Conservation (phyloP, 257 asterid genomes). For the Rhazya stricta region DNA sequence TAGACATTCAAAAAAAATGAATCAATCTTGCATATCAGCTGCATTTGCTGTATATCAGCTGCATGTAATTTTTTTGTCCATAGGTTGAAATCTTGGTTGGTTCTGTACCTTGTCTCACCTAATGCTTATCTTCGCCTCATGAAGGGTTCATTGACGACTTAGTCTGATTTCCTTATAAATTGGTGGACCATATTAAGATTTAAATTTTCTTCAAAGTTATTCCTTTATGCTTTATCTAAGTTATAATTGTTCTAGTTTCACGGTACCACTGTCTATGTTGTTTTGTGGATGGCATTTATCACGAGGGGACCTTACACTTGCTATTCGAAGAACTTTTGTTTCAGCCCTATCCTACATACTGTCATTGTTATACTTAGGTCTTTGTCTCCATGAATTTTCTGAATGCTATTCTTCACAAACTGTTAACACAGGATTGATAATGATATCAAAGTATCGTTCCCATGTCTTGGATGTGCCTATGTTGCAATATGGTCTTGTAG, state of each 20-base stretch:
- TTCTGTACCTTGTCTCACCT: background rate
- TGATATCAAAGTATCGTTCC: background rate
- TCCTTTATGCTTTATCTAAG: background rate
- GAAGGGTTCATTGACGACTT: background rate
- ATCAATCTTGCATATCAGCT: too few relatives aligned
- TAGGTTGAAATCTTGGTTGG: background rate
- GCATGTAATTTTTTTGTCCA: conserved; percentile 4
- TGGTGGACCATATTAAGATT: background rate
- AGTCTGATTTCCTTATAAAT: background rate
- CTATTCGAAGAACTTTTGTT: background rate
- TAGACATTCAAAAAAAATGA: background rate
- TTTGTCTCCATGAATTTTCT: background rate
- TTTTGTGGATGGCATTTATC: background rate
- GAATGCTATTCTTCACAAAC: background rate
- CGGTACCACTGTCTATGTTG: background rate
- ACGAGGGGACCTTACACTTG: background rate
- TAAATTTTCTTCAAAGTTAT: conserved; percentile 3
- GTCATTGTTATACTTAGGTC: background rate
- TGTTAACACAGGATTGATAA: background rate
- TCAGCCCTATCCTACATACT: background rate
- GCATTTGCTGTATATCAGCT: too few relatives aligned
- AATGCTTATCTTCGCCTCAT: background rate
- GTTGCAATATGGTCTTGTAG: background rate
- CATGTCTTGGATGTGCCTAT: background rate
- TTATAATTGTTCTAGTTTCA: background rate